phyloP scores from a whole-genome alignment of 805 yeast species.

The Metschnikowia borealis region DNA sequence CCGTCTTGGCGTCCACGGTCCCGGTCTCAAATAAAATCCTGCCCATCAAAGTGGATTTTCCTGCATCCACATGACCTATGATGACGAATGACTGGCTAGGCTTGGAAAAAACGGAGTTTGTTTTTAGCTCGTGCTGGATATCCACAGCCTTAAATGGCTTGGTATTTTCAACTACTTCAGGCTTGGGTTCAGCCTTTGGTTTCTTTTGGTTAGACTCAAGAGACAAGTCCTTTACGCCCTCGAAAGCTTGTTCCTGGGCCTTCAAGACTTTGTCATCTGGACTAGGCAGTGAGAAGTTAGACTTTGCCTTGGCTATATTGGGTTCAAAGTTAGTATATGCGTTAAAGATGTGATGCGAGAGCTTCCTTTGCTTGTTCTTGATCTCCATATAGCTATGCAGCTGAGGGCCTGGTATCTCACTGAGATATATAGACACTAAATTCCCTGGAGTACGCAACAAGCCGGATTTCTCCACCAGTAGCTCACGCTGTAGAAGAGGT shows the following conservation, averaged over 20 bases:
- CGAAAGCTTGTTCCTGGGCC: conserved; percentile 53
- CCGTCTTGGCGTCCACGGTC: conserved; percentile 59
- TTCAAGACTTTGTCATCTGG: conserved; percentile 72
- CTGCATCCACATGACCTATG: conserved; percentile 85
- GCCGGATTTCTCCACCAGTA: conserved; percentile 9
- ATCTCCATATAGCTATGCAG: neutral
- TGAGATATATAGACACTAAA: conserved; percentile 8
- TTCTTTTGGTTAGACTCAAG: conserved; percentile 15
- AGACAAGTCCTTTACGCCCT: conserved; percentile 27
- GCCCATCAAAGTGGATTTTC: conserved; percentile 79
- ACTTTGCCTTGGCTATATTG: conserved; percentile 39
- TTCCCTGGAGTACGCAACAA: conserved; percentile 6
- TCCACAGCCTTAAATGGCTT: conserved; percentile 45
- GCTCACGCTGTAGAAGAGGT: conserved; percentile 3
- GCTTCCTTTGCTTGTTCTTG: conserved; percentile 8
- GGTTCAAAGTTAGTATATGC: conserved; percentile 42
- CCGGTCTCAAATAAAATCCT: conserved; percentile 63
- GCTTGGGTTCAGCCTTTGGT: conserved; percentile 7
- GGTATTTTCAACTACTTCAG: conserved; percentile 22
- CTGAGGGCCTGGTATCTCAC: neutral
- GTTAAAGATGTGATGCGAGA: conserved; percentile 19
- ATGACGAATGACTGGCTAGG: conserved; percentile 71
- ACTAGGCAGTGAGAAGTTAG: conserved; percentile 64
- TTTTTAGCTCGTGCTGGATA: conserved; percentile 34
- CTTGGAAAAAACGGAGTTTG: conserved; percentile 34